These are phyloP conservation scores for Yamadazyma kanchanaburiensis DNA, from an alignment of 1,139 yeast genomes.

Conservation along the genomic window DNA sequence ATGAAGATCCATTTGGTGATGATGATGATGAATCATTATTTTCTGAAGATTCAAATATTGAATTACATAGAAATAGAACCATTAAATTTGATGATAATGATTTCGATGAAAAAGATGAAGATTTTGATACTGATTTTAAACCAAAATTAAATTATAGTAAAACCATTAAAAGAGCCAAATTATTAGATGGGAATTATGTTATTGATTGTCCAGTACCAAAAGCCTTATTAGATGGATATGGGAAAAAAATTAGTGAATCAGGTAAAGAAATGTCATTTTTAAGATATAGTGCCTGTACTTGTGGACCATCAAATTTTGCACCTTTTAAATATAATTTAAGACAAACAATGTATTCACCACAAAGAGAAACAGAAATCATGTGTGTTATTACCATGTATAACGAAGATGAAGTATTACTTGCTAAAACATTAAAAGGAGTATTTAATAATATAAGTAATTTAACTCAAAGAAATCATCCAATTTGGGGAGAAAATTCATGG, in stretches of 20 bases:
- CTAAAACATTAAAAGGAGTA: slow-evolving; percentile 72
- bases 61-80: slow-evolving; percentile 26
- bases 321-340: slow-evolving; percentile 60
- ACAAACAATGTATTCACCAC: slow-evolving; percentile 63
- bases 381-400: slow-evolving; percentile 79
- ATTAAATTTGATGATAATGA: slow-evolving; percentile 7
- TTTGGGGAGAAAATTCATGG: slow-evolving; percentile 84
- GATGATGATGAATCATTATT: slow-evolving; percentile 46
- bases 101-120: slow-evolving; percentile 15
- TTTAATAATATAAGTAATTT: slow-evolving; percentile 69
- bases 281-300: slow-evolving; percentile 80
- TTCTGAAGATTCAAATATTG: slow-evolving; percentile 42
- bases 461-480: slow-evolving; percentile 52
- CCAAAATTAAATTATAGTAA: slow-evolving; percentile 44
- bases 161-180: slow-evolving; percentile 49
- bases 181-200: slow-evolving; percentile 71
- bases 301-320: slow-evolving; percentile 67
- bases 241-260: slow-evolving; percentile 42
- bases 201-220: slow-evolving; percentile 77
- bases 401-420: slow-evolving; percentile 71
- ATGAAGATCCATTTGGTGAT: slow-evolving; percentile 44
- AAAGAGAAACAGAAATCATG: slow-evolving; percentile 69
- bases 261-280: slow-evolving; percentile 69
- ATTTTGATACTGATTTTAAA: slow-evolving; percentile 38
- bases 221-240: slow-evolving; percentile 52